Conservation (phyloP, 306 rosid genomes). For the Pueraria montana region DNA sequence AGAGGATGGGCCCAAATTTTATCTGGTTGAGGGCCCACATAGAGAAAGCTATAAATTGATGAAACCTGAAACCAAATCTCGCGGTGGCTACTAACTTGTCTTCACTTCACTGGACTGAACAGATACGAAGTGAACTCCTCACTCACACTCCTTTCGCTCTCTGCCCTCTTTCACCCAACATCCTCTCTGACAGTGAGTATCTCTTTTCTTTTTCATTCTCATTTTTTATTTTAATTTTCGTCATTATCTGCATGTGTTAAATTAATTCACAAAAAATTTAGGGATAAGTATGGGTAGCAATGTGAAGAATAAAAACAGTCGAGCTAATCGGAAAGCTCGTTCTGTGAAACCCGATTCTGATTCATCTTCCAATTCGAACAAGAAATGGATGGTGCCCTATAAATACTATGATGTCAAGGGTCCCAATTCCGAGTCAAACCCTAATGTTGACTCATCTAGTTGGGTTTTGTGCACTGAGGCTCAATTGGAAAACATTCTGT, state of each 20-base stretch:
- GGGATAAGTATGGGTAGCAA: constrained; percentile 63
- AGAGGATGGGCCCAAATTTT: not conserved
- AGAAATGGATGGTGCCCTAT: not conserved
- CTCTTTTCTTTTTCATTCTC: not conserved
- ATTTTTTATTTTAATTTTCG: not conserved
- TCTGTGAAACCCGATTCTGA: constrained; percentile 49
- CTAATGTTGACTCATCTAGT: constrained; percentile 56
- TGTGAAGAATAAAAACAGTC: constrained; percentile 65
- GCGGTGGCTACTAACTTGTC: not conserved
- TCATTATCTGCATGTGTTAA: not conserved
- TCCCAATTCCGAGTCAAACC: constrained; percentile 40
- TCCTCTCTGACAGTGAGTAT: not conserved
- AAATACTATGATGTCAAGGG: not conserved
- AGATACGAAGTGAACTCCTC: not conserved
- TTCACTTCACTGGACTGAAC: no score
- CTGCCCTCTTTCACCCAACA: not conserved
- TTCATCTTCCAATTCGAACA: constrained; percentile 28
- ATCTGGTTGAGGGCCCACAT: not conserved
- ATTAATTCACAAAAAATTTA: not conserved
- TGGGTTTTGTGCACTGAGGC: constrained; percentile 82
- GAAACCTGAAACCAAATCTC: not conserved
- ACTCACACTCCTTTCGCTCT: not conserved
- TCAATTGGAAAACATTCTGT: constrained; percentile 67
- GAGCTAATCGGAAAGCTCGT: constrained; percentile 62
- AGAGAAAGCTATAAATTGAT: constrained; percentile 10